These are phyloP conservation scores for Ceratocystis eucalypticola DNA, from an alignment of 2,329 filamentous ascomycete genomes.

Conservation along the genomic window DNA sequence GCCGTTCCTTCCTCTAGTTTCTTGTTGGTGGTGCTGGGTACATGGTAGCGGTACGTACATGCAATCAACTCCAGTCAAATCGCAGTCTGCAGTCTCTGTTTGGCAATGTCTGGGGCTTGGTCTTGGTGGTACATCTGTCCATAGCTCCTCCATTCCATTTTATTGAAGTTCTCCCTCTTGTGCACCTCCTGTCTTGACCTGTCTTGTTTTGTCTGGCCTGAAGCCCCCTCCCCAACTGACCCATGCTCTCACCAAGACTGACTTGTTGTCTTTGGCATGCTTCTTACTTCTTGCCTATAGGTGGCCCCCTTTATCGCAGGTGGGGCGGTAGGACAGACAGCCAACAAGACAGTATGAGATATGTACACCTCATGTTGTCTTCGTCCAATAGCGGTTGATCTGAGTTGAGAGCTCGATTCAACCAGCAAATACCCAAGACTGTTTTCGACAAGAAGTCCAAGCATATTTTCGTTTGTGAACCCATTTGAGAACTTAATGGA, in stretches of 20 bases:
- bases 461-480: not conserved
- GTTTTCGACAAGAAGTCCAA: not conserved
- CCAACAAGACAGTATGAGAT: not conserved
- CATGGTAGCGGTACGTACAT: not conserved
- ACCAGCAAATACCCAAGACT: not conserved
- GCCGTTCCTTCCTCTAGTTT: not conserved
- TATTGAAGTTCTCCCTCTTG: not conserved
- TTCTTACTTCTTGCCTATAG: not conserved
- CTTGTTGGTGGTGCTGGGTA: not conserved
- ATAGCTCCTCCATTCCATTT: no score
- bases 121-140: no score
- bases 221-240: no score
- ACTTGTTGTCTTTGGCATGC: not conserved
- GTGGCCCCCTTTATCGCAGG: not conserved
- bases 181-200: not conserved
- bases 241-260: no score
- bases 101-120: no score
- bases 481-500: not conserved
- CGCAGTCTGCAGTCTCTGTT: no score
- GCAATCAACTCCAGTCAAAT: no score
- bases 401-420: no score
- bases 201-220: no score
- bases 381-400: not conserved
- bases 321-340: not conserved
- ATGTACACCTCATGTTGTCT: not conserved